These are phyloP conservation scores for Didymella lethalis DNA, from an alignment of 2,329 filamentous ascomycete species.

Conservation along the genomic window DNA sequence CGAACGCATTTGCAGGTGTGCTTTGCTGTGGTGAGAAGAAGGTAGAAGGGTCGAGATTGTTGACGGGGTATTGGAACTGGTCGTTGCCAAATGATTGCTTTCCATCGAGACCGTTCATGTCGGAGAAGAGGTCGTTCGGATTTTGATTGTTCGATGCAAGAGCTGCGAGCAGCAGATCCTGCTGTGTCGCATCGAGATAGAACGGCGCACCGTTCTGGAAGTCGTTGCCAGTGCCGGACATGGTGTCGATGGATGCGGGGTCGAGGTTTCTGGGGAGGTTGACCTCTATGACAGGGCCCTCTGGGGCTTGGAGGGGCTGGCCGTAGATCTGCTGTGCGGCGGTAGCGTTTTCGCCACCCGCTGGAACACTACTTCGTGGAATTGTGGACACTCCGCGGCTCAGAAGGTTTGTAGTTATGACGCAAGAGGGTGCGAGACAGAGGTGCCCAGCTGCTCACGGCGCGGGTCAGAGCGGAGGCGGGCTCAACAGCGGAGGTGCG, in stretches of 20 bases:
- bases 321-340: slow-evolving; percentile 6
- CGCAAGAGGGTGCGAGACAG: slow-evolving; percentile 18
- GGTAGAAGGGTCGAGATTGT: slow-evolving; percentile 41
- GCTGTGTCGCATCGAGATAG: slow-evolving; percentile 57
- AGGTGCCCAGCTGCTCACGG: slow-evolving; percentile 15
- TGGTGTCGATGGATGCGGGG: slow-evolving; percentile 37
- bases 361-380: slow-evolving; percentile 3
- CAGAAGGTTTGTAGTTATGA: slow-evolving; percentile 21
- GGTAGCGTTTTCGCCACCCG: slow-evolving; percentile 20
- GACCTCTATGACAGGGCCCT: background rate
- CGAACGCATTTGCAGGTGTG: slow-evolving; percentile 53
- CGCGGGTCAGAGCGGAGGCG: slow-evolving; percentile 23
- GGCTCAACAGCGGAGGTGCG: slow-evolving; percentile 4
- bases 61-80: slow-evolving; percentile 45
- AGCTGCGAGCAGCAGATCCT: slow-evolving; percentile 58
- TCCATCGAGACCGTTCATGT: slow-evolving; percentile 12
- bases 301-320: slow-evolving; percentile 7
- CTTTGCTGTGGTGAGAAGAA: slow-evolving; percentile 52
- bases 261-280: slow-evolving; percentile 6
- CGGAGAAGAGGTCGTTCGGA: slow-evolving; percentile 40
- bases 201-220: slow-evolving; percentile 52
- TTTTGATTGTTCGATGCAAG: slow-evolving; percentile 56
- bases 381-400: slow-evolving; percentile 12
- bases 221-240: slow-evolving; percentile 51
- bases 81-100: slow-evolving; percentile 32